Base-by-base conservation (phyloP, 1,284 basidiomycete species). In the Mycosarcoma maydis region DNA sequence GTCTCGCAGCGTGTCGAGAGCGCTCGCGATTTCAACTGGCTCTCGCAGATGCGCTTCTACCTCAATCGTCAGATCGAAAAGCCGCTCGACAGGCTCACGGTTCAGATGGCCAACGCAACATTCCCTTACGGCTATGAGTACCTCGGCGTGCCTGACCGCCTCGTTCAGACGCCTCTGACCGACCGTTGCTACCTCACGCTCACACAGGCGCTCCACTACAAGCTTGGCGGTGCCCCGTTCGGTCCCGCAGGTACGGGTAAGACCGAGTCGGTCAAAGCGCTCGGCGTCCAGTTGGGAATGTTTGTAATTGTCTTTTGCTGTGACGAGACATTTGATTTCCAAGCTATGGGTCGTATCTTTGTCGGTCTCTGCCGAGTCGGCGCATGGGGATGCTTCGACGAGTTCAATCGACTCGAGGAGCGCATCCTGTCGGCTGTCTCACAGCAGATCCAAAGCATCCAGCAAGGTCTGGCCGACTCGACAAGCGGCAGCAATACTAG, bases 61-160 rank as follows among this genome's bases (percentile, higher is more conserved):
- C 86, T 96, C 40, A 89, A 96, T 76, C 64, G 61, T 17, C 45
- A 53, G 0, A 80, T 87, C 13, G 87, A 89, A 33, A 90, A 91
- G 71, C 90, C 93, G 0, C 85, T 96, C 36, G 88, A 94, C 23
- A 86, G 92, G 23, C 85, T 97, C 16, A 84, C 86, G 9, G 80
- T 84, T 20, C 88, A 88, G 58, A 91, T 92, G 74, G 95, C 96
- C 16, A 91, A 97, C 82, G 94, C 95, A 3, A 86, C 87, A 2
- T 98, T 98, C 87, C 90, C 92, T 1, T 98, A 98, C 79, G 97
- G 97, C 16, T 99, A 92, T 90, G 96, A 99, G 83, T 98, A 98
- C 81, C 87, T 98, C 11, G 96, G 96, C 54, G 93, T 98, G 14
- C 90, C 93, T 1, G 96, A 99, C 82, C 90, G 93, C 64, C 89